Conservation (phyloP, 2,329 filamentous ascomycete genomes). For the Onygenales sp. region DNA sequence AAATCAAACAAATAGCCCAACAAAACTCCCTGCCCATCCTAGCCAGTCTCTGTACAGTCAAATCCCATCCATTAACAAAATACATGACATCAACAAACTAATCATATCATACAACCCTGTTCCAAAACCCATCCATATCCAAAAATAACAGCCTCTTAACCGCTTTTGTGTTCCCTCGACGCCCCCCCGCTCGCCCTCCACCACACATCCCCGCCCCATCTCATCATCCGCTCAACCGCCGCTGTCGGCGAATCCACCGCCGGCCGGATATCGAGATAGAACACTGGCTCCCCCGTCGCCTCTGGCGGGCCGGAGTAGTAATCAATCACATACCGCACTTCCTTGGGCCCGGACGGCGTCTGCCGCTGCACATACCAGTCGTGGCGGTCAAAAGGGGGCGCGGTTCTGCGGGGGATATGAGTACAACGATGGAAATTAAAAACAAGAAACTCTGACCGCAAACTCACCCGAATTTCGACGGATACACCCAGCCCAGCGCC, state of each 20-base stretch:
- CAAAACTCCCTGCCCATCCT: too few relatives aligned
- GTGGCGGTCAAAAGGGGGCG: slow-evolving; percentile 89
- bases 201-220: slow-evolving; percentile 93
- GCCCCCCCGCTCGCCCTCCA: slow-evolving; percentile 73
- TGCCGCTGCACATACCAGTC: slow-evolving; percentile 88
- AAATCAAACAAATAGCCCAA: neutral
- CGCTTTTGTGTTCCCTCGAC: slow-evolving; percentile 34
- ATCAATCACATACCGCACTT: slow-evolving; percentile 92
- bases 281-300: slow-evolving; percentile 80
- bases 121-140: neutral
- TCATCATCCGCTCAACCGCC: slow-evolving; percentile 69
- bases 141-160: neutral
- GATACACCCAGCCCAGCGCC: slow-evolving; percentile 68
- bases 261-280: slow-evolving; percentile 88
- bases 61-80: too few relatives aligned
- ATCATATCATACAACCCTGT: too few relatives aligned
- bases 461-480: slow-evolving; percentile 64
- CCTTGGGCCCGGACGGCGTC: slow-evolving; percentile 55
- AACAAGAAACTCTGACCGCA: neutral
- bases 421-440: neutral
- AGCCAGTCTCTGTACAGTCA: too few relatives aligned
- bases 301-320: slow-evolving; percentile 83
- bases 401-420: slow-evolving; percentile 43
- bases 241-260: slow-evolving; percentile 72
- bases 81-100: too few relatives aligned